Evolutionary conservation across 108 stramenopile genomes (phyloP), one percentile per base, ranked within the genome.

Genomic region (Cyclotella sp.): DNA sequence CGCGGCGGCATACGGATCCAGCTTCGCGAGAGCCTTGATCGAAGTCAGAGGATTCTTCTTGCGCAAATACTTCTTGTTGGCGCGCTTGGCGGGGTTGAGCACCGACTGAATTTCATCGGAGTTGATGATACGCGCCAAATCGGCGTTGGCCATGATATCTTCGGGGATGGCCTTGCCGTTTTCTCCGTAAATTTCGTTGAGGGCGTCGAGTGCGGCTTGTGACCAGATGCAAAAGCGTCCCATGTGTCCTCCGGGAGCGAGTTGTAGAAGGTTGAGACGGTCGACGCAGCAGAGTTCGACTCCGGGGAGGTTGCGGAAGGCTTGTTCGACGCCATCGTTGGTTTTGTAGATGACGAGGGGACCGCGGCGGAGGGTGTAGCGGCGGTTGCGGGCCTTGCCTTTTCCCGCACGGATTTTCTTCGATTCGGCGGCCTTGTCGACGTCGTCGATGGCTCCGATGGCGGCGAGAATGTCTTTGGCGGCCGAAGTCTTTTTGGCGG

Each of bases 241-340:
- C 90, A 98, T 88, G 93, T 99, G 99, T 63, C 99, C 99, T 62
- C 99, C 99, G 55, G 99, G 99, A 29, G 99, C 99, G 53, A 99
- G 90, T 73, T 98, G 96, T 60, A 99, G 87, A 19, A 99, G 87
- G 91, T 98, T 98, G 67, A 99, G 77, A 18, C 95, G 89, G 86
- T 94, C 92, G 58, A 99, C 98, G 77, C 95, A 88, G 85, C 95
- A 95, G 41, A 96, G 85, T 84, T 99, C 97, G 45, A 98, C 98
- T 66, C 99, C 98, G 29, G 97, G 96, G 63, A 99, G 75, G 93
- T 98, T 98, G 71, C 99, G 94, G 92, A 98, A 97, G 44, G 97
- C 98, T 64, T 88, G 88, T 59, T 95, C 88, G 61, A 95, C 91
- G 61, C 97, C 96, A 47, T 95, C 94, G 84, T 94, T 93, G 76